A percentile compares a stretch with the other conserved stretches of the same genome.
Conservation (phyloP, 805 yeast genomes). For the Saccharomycopsis synnaedendra region DNA sequence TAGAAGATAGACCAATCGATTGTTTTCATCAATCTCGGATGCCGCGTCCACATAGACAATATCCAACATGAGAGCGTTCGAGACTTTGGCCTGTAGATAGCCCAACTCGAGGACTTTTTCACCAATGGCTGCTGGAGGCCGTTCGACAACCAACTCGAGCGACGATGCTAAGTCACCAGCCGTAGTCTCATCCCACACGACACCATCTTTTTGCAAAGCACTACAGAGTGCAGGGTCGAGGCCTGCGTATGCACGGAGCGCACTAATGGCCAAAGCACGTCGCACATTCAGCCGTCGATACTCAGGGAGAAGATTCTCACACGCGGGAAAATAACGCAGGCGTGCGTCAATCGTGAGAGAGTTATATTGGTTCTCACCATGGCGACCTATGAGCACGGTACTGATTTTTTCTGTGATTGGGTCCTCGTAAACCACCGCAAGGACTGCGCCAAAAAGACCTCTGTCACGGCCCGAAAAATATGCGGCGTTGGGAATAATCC, state of each 20-base stretch:
- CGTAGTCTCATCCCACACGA: conserved; percentile 60
- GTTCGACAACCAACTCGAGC: conserved; percentile 43
- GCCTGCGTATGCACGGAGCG: conserved; percentile 54
- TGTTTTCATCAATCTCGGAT: conserved; percentile 50
- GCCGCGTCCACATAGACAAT: conserved; percentile 55
- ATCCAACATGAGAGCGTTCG: conserved; percentile 54
- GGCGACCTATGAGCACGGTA: conserved; percentile 45
- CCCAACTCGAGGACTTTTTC: conserved; percentile 44
- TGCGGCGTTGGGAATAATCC: conserved; percentile 36
- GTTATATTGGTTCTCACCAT: conserved; percentile 53
- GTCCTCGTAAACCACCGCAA: conserved; percentile 41
- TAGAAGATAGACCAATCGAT: conserved; percentile 58
- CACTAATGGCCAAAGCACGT: conserved; percentile 64
- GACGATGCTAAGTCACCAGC: conserved; percentile 73
- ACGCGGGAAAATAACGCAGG: conserved; percentile 71
- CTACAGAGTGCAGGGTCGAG: conserved; percentile 27
- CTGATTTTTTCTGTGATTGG: conserved; percentile 34
- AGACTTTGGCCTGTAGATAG: conserved; percentile 34
- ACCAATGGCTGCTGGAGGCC: conserved; percentile 50
- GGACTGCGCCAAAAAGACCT: conserved; percentile 33
- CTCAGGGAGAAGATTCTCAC: conserved; percentile 47
- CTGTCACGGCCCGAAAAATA: conserved; percentile 41
- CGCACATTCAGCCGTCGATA: conserved; percentile 49
- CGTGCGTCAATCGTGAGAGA: conserved; percentile 43
- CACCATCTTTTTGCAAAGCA: conserved; percentile 3